Percentiles rank a stretch among this genome's conserved stretches.
phyloP scores from a whole-genome alignment of 2,329 filamentous ascomycete genomes.

The Xylariaceae sp. region DNA sequence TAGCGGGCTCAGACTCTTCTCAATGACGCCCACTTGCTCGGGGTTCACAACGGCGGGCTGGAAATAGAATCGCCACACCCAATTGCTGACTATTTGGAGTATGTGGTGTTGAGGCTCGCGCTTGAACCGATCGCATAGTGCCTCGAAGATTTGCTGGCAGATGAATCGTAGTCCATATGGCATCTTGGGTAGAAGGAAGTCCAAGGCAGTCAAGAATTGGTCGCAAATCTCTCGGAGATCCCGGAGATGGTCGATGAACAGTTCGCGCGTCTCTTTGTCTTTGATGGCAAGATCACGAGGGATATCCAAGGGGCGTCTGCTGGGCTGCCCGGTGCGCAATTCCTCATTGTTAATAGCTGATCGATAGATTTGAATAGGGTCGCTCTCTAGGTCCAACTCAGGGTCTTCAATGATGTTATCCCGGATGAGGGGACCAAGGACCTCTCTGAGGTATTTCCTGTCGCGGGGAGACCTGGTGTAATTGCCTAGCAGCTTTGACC shows the following conservation, averaged over 20 bases:
- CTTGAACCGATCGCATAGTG: constrained; percentile 71
- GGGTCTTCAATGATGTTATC: constrained; percentile 93
- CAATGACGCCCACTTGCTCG: constrained; percentile 88
- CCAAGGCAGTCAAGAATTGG: constrained; percentile 77
- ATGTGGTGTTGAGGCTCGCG: constrained; percentile 73
- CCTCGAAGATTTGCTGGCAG: constrained; percentile 78
- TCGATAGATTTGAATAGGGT: constrained; percentile 94
- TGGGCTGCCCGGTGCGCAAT: constrained; percentile 81
- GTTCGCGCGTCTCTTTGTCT: constrained; percentile 84
- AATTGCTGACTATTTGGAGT: constrained; percentile 80
- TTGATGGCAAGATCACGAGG: constrained; percentile 92
- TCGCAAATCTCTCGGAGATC: constrained; percentile 93
- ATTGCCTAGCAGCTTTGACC: constrained; percentile 78
- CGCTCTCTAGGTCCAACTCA: constrained; percentile 87
- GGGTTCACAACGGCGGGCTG: constrained; percentile 85
- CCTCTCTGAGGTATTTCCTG: constrained; percentile 83
- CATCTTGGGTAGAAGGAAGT: constrained; percentile 82
- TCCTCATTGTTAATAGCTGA: constrained; percentile 97
- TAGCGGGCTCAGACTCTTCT: constrained; percentile 80
- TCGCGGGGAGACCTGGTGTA: constrained; percentile 90
- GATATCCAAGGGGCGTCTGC: constrained; percentile 76
- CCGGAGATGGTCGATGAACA: constrained; percentile 91
- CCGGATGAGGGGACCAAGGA: constrained; percentile 79
- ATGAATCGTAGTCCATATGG: constrained; percentile 90
- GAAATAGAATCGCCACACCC: constrained; percentile 93